Conservation (phyloP, 2,329 filamentous ascomycete species). For the Talaromyces sp. region DNA sequence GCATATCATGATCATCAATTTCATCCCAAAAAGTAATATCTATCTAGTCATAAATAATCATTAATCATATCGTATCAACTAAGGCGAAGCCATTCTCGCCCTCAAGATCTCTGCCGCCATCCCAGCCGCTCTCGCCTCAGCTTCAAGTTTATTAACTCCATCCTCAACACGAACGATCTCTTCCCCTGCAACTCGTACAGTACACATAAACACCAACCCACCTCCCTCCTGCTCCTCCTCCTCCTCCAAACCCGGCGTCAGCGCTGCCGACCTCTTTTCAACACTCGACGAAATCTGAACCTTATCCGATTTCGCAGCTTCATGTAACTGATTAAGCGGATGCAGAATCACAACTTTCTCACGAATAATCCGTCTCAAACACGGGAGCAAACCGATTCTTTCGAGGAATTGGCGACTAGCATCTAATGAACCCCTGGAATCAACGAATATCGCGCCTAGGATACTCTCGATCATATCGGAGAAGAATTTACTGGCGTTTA, state of each 20-base stretch:
- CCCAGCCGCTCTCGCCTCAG: conserved; percentile 15
- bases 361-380: conserved; percentile 57
- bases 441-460: conserved; percentile 77
- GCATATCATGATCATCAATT: neutral
- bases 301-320: conserved; percentile 6
- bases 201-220: conserved; percentile 6
- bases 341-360: conserved; percentile 53
- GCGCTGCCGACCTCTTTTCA: neutral
- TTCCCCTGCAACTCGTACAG: conserved; percentile 10
- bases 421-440: conserved; percentile 59
- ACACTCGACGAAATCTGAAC: conserved; percentile 1
- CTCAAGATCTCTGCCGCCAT: conserved; percentile 14
- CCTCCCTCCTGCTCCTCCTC: neutral
- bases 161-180: conserved; percentile 13
- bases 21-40: neutral
- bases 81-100: neutral
- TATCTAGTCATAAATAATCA: conserved; percentile 3
- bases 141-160: conserved; percentile 15
- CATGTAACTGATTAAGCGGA: conserved; percentile 53
- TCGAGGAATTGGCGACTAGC: conserved; percentile 58
- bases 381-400: conserved; percentile 59
- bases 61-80: neutral
- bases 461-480: conserved; percentile 79
- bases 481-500: conserved; percentile 69
- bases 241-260: neutral